A percentile compares a stretch with the other conserved stretches of the same genome.
phyloP scores from a whole-genome alignment of 129 eudicot genomes.

The Tanacetum coccineum region DNA sequence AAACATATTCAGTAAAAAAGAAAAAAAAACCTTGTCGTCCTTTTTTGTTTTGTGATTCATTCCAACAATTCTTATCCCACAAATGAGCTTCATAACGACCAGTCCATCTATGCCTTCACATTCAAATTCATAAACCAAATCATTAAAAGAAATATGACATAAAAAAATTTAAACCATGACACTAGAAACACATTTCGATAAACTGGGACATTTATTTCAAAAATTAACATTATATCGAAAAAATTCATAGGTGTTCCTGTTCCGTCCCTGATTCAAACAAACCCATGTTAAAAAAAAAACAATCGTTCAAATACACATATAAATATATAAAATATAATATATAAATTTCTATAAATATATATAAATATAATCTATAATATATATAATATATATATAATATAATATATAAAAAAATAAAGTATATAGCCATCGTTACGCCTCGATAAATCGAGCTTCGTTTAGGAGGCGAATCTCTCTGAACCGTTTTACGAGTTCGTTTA shows the following conservation, averaged over 20 bases:
- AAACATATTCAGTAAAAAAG: not conserved
- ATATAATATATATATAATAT: no score
- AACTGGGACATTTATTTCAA: not conserved
- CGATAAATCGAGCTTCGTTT: conserved; percentile 81
- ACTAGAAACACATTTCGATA: not conserved
- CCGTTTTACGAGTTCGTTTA: conserved; percentile 59
- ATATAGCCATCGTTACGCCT: conserved; percentile 84
- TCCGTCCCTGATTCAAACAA: no score
- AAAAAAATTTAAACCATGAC: no score
- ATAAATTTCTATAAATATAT: no score
- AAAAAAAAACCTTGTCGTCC: conserved; percentile 75
- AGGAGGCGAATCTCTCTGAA: conserved; percentile 72
- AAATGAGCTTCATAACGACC: conserved; percentile 97
- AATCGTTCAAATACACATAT: no score
- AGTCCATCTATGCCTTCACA: conserved; percentile 84
- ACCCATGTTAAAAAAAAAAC: conserved; percentile 19
- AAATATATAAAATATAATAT: no score
- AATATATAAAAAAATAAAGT: no score
- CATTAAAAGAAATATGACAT: no score
- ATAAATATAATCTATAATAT: no score
- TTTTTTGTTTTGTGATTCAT: conserved; percentile 73
- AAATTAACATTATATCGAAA: no score
- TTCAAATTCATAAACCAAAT: conserved; percentile 7
- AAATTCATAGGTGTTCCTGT: not conserved
- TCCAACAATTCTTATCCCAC: conserved; percentile 96